These are phyloP conservation scores for Starmerella geochares DNA, from an alignment of 805 yeast genomes.

Conservation along the genomic window DNA sequence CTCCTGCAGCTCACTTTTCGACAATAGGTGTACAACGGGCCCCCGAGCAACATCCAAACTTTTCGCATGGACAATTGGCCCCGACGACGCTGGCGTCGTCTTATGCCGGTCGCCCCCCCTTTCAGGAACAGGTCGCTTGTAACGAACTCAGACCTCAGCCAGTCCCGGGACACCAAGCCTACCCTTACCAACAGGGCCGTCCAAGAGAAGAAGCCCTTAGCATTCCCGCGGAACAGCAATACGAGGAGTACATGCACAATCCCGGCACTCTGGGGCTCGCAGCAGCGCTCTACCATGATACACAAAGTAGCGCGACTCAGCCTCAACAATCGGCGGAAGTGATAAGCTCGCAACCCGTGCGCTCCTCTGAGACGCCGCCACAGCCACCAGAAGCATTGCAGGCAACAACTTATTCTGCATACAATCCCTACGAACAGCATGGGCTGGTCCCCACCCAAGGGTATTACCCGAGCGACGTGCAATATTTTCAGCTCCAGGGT, in stretches of 20 bases:
- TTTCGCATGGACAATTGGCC: background rate
- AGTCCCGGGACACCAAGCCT: background rate
- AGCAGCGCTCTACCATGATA: conserved; percentile 1
- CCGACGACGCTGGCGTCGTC: conserved; percentile 6
- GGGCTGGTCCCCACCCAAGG: conserved; percentile 3
- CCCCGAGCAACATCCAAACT: background rate
- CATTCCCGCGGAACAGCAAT: conserved; percentile 2
- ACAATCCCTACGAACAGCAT: conserved; percentile 1
- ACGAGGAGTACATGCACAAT: conserved; percentile 5
- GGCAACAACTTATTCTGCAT: background rate
- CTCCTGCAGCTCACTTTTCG: background rate
- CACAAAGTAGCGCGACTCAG: background rate
- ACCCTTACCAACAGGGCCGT: background rate
- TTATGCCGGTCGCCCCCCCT: background rate
- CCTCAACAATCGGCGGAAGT: background rate
- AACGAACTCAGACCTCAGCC: background rate
- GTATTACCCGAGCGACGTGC: background rate
- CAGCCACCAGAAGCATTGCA: background rate
- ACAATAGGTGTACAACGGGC: background rate
- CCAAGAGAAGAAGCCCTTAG: background rate
- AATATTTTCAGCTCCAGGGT: background rate
- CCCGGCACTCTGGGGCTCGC: background rate
- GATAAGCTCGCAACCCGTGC: background rate
- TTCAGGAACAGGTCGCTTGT: background rate
- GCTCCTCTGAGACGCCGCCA: background rate